Conservation (phyloP, 2,329 filamentous ascomycete genomes). For the Alternaria rosae region DNA sequence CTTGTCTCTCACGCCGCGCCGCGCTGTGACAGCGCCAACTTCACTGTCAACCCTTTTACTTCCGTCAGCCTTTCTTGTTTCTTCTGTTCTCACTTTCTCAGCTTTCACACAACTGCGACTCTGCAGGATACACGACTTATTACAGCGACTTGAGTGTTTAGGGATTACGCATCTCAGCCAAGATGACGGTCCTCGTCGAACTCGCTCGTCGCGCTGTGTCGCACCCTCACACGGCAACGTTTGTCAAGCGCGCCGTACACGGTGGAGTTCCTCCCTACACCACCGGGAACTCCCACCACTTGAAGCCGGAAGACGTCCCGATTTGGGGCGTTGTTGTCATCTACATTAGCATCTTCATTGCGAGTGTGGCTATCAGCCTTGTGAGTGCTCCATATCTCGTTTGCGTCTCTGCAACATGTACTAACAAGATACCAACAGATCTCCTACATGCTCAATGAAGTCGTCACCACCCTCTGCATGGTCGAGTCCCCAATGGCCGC, state of each 20-base stretch:
- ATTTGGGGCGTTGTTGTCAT: conserved; percentile 39
- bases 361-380: conserved; percentile 53
- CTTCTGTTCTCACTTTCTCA: conserved; percentile 3
- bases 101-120: neutral
- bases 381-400: conserved; percentile 38
- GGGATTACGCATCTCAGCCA: neutral
- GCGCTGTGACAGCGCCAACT: conserved; percentile 16
- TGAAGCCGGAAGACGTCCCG: conserved; percentile 34
- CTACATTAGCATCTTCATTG: conserved; percentile 46
- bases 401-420: neutral
- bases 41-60: conserved; percentile 9
- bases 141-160: neutral
- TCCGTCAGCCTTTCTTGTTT: conserved; percentile 8
- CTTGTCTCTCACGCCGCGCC: conserved; percentile 21
- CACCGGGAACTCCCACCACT: too few relatives aligned
- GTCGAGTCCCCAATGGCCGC: conserved; percentile 67
- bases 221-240: conserved; percentile 30
- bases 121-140: neutral
- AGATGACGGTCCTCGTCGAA: conserved; percentile 36
- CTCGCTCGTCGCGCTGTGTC: conserved; percentile 42
- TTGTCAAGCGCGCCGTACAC: conserved; percentile 39
- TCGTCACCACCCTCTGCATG: conserved; percentile 69
- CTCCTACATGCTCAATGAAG: conserved; percentile 65
- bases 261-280: neutral
- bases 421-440: conserved; percentile 27